Conservation (phyloP, 2,329 filamentous ascomycete species). For the Annulohypoxylon truncatum region DNA sequence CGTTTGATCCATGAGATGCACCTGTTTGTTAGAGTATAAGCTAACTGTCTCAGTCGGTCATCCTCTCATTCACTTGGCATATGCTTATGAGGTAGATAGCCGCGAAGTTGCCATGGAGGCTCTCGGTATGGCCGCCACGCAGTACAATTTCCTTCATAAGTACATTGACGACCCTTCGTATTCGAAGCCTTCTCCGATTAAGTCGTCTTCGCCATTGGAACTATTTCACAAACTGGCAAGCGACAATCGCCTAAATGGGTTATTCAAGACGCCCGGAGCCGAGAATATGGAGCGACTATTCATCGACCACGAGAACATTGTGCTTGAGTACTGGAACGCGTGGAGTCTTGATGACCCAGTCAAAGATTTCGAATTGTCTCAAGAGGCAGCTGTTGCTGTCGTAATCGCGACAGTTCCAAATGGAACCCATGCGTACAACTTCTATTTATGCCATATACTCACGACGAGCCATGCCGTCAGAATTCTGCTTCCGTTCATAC, state of each 20-base stretch:
- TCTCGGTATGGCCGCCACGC: slow-evolving; percentile 72
- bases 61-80: slow-evolving; percentile 94
- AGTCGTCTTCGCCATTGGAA: slow-evolving; percentile 72
- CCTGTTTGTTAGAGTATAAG: slow-evolving; percentile 4
- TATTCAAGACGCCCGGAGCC: slow-evolving; percentile 69
- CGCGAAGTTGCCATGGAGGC: slow-evolving; percentile 91
- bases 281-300: slow-evolving; percentile 77
- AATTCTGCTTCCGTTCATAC: slow-evolving; percentile 83
- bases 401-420: slow-evolving; percentile 70
- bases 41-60: slow-evolving; percentile 75
- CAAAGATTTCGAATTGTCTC: slow-evolving; percentile 80
- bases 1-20: slow-evolving; percentile 50
- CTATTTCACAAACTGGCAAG: slow-evolving; percentile 75
- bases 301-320: slow-evolving; percentile 71
- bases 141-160: slow-evolving; percentile 71
- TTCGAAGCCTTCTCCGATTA: slow-evolving; percentile 70
- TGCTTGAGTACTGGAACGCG: slow-evolving; percentile 91
- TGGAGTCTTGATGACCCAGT: slow-evolving; percentile 79
- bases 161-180: slow-evolving; percentile 80
- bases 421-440: slow-evolving; percentile 77
- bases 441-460: slow-evolving; percentile 84
- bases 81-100: slow-evolving; percentile 88
- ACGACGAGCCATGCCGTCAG: slow-evolving; percentile 89
- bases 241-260: slow-evolving; percentile 76
- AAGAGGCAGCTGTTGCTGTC: slow-evolving; percentile 70